Percentiles rank a stretch among this genome's conserved stretches.
These are phyloP conservation scores for Penicillium sp. DNA, from an alignment of 2,329 filamentous ascomycete genomes.

Conservation along the genomic window DNA sequence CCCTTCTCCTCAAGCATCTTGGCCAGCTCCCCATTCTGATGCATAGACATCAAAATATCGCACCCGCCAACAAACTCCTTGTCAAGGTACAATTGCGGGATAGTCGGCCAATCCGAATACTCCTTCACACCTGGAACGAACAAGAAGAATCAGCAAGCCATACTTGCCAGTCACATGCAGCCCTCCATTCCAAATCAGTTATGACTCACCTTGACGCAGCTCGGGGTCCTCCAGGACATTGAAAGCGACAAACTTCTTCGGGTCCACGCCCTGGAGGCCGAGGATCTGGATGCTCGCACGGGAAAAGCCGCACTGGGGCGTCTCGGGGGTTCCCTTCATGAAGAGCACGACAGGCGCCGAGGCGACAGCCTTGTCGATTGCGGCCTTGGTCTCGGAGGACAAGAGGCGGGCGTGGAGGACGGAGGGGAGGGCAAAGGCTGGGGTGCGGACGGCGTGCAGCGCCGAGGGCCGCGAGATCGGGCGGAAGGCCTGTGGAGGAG, in stretches of 20 bases:
- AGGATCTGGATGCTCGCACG: slow-evolving; percentile 93
- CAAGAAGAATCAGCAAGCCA: background rate
- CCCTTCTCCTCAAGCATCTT: slow-evolving; percentile 91
- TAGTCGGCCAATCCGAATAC: slow-evolving; percentile 98
- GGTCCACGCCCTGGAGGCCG: slow-evolving; percentile 91
- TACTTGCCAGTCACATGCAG: background rate
- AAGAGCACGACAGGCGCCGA: slow-evolving; percentile 94
- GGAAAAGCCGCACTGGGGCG: slow-evolving; percentile 95
- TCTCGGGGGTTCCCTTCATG: slow-evolving; percentile 99
- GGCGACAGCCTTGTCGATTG: slow-evolving; percentile 86
- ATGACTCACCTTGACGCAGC: slow-evolving; percentile 69
- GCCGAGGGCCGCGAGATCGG: slow-evolving; percentile 30
- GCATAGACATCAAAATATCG: slow-evolving; percentile 96
- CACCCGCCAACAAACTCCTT: slow-evolving; percentile 98
- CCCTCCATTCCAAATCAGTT: background rate
- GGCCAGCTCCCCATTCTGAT: slow-evolving; percentile 89
- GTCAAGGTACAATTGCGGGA: slow-evolving; percentile 92
- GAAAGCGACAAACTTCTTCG: slow-evolving; percentile 94
- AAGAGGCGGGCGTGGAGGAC: slow-evolving; percentile 61
- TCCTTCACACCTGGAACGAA: slow-evolving; percentile 83
- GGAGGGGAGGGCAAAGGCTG: slow-evolving; percentile 41
- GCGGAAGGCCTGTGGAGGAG: slow-evolving; percentile 31
- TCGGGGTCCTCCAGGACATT: slow-evolving; percentile 94
- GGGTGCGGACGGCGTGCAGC: slow-evolving; percentile 22
- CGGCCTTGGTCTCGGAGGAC: slow-evolving; percentile 74